phyloP scores from a whole-genome alignment of 768 basidiomycete species.

The Scleroderma citrinum region DNA sequence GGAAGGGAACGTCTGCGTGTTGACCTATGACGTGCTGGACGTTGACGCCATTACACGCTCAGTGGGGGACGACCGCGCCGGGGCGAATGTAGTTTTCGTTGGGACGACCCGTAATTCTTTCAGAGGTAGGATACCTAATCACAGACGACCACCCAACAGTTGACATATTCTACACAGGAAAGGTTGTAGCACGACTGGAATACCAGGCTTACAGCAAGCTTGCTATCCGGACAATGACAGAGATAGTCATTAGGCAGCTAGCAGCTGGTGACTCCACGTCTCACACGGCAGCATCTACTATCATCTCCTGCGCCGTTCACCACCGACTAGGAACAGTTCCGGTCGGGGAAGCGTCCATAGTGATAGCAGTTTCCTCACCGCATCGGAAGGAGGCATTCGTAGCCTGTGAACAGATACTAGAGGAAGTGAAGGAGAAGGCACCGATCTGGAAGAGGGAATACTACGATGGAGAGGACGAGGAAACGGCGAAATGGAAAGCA shows the following conservation, averaged over 20 bases:
- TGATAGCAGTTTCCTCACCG: slow-evolving; percentile 79
- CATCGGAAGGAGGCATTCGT: slow-evolving; percentile 79
- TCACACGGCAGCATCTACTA: too few relatives aligned
- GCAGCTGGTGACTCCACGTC: slow-evolving; percentile 29
- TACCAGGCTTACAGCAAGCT: slow-evolving; percentile 82
- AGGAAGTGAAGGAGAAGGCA: slow-evolving; percentile 74
- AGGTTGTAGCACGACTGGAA: slow-evolving; percentile 64
- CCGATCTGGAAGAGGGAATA: slow-evolving; percentile 93
- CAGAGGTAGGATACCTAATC: slow-evolving; percentile 46
- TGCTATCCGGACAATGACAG: slow-evolving; percentile 70
- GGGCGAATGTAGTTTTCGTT: slow-evolving; percentile 72
- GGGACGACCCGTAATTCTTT: slow-evolving; percentile 86
- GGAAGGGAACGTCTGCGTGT: slow-evolving; percentile 32
- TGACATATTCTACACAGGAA: slow-evolving; percentile 39
- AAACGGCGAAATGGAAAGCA: slow-evolving; percentile 64
- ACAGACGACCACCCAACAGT: slow-evolving; percentile 4
- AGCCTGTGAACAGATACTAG: slow-evolving; percentile 79
- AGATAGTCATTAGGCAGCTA: slow-evolving; percentile 49
- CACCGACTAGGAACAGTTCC: slow-evolving; percentile 77
- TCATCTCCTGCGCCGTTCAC: slow-evolving; percentile 58
- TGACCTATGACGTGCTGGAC: slow-evolving; percentile 59
- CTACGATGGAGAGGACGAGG: slow-evolving; percentile 65
- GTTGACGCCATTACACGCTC: slow-evolving; percentile 51
- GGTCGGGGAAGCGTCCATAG: slow-evolving; percentile 76
- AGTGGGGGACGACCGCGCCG: slow-evolving; percentile 59